Base-by-base conservation (phyloP, 257 asterid genomes). In the Cordia subcordata region DNA sequence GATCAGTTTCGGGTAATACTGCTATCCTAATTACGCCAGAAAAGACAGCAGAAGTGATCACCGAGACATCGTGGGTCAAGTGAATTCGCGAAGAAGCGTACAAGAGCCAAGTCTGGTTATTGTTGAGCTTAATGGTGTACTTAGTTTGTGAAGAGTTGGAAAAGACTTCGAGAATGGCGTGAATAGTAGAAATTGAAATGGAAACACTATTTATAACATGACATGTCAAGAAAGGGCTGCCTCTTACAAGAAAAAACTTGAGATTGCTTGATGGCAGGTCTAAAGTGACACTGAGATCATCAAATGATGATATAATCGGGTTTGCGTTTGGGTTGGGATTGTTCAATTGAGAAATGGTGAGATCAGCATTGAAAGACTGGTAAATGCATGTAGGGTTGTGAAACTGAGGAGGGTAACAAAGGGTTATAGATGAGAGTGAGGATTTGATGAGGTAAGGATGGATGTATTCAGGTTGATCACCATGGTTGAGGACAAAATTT, bases 401-500 rank as follows among this genome's bases (percentile, higher is more conserved):
- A 75, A 67, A 79, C 49, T 69, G 75, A 32, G 91, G 69, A 4
- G 98, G 94, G 74, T 68, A 87, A 33, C 93, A 85, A 18, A 90
- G 35, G 8, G 91, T 66, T 1, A 90, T 86, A 0, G 78, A 39
- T 11, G 95, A 85, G 14, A 66, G 66, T 4, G 81, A 63, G 0
- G 98, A 90, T 71, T 71, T 81, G 42, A 85, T 42, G 32, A 83
- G 68, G 67, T 87, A 90, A 0, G 98, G 98, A 51, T 87, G 98
- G 45, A 90, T 72, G 59, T 81, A 83, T 53, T 90, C 98, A 0
- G 96, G 85, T 16, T 90, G 96, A 60, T 90, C 96, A 39, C 98
- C 98, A 50, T 78, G 81, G 61, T 87, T 87, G 10, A 90, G 85
- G 38, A 79, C 81, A 38, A 85, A 75, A 60, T 90, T 90, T 20